Evolutionary conservation across 305 asterid genomes (phyloP).

Genomic region (Plantago lanceolata): DNA sequence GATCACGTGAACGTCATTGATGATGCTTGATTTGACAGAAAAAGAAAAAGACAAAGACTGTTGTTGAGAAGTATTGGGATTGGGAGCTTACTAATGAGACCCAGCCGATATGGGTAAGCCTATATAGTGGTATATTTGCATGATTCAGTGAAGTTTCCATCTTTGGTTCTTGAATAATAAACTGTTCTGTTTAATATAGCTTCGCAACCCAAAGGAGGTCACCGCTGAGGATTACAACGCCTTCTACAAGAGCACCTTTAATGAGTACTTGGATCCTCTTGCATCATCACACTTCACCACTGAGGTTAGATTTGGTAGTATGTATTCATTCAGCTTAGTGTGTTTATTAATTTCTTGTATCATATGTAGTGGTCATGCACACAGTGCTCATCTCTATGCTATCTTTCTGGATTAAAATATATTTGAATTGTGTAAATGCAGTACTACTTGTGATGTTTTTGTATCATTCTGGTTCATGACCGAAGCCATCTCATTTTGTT

Average conservation of each 20-base stretch:
- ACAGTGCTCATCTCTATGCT: no score
- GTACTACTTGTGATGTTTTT: no score
- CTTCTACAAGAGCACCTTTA: slow-evolving; percentile 83
- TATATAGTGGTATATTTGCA: slow-evolving; percentile 12
- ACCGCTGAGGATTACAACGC: slow-evolving; percentile 82
- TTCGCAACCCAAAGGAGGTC: slow-evolving; percentile 89
- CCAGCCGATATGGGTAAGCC: slow-evolving; percentile 90
- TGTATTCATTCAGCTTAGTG: no score
- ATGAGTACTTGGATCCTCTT: slow-evolving; percentile 87
- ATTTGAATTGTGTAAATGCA: no score
- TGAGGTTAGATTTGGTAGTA: slow-evolving; percentile 47
- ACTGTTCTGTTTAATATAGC: slow-evolving; percentile 47
- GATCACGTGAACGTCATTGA: background rate
- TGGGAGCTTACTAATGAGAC: slow-evolving; percentile 97
- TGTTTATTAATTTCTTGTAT: no score
- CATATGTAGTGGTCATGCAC: background rate
- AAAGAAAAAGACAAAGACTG: slow-evolving; percentile 90
- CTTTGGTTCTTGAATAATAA: background rate
- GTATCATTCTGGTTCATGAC: background rate
- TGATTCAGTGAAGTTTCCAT: slow-evolving; percentile 7
- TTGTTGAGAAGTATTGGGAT: slow-evolving; percentile 92
- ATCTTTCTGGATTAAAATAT: no score
- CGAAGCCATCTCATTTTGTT: slow-evolving; percentile 9
- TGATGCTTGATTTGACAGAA: slow-evolving; percentile 46
- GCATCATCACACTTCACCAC: slow-evolving; percentile 97